Conservation (phyloP, 2,329 filamentous ascomycete species). For the Albifimbria verrucaria region DNA sequence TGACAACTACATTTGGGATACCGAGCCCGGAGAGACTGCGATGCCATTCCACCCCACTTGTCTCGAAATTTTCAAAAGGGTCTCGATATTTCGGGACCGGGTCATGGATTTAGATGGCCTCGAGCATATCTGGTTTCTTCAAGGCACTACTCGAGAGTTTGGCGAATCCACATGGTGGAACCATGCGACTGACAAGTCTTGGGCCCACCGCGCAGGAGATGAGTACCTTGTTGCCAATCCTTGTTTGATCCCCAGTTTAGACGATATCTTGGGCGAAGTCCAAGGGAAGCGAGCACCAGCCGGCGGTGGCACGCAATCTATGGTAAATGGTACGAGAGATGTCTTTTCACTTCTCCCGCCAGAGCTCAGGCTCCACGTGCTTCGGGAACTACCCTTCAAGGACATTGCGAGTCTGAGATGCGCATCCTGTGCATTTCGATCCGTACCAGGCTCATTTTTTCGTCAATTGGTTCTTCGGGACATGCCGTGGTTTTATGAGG, state of each 20-base stretch:
- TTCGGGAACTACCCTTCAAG: constrained; percentile 5
- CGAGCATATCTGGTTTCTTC: constrained; percentile 8
- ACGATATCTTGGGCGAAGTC: constrained; percentile 3
- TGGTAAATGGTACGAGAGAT: not conserved
- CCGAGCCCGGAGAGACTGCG: not conserved
- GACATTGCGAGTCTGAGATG: constrained; percentile 12
- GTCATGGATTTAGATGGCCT: constrained; percentile 16
- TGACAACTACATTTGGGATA: constrained; percentile 6
- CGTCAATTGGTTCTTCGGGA: constrained; percentile 7
- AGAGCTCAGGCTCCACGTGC: constrained; percentile 10
- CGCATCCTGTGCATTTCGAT: constrained; percentile 10
- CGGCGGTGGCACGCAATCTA: not conserved
- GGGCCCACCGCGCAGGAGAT: constrained; percentile 7
- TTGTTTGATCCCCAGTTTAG: constrained; percentile 11
- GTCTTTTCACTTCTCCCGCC: constrained; percentile 7
- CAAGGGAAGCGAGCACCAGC: not conserved
- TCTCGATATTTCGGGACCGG: constrained; percentile 10
- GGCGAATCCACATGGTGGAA: constrained; percentile 7
- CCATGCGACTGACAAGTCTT: constrained; percentile 5
- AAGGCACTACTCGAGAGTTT: too few relatives aligned
- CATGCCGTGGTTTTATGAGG: constrained; percentile 14
- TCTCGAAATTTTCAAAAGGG: constrained; percentile 25
- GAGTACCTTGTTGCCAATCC: constrained; percentile 19
- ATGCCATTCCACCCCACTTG: constrained; percentile 27
- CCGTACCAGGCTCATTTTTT: constrained; percentile 8